A percentile compares a stretch with the other conserved stretches of the same genome.
Conservation (phyloP, 2,329 filamentous ascomycete genomes). For the Botryosphaeria dothidea region DNA sequence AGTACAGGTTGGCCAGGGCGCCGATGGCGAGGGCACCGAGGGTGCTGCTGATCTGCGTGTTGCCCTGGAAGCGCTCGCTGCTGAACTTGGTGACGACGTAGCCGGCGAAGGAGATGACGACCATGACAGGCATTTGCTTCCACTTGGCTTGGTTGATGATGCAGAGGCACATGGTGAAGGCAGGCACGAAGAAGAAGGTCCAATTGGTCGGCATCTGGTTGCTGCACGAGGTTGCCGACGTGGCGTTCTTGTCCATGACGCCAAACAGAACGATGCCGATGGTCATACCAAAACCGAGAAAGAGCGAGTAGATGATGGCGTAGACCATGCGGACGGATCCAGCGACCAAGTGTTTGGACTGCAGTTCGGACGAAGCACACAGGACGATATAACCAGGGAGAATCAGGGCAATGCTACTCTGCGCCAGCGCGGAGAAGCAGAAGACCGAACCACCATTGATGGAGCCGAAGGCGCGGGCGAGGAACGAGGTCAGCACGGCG, state of each 20-base stretch:
- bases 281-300: conserved; percentile 54
- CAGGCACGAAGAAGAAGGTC: conserved; percentile 69
- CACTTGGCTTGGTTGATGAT: conserved; percentile 81
- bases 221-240: conserved; percentile 44
- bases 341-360: conserved; percentile 50
- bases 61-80: conserved; percentile 64
- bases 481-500: conserved; percentile 51
- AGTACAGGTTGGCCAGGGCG: conserved; percentile 77
- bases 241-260: conserved; percentile 49
- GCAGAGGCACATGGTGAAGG: conserved; percentile 69
- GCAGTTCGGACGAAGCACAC: conserved; percentile 51
- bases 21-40: conserved; percentile 76
- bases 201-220: conserved; percentile 56
- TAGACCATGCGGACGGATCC: conserved; percentile 56
- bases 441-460: conserved; percentile 48
- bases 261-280: conserved; percentile 53
- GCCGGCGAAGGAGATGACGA: conserved; percentile 70
- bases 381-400: conserved; percentile 53
- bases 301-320: conserved; percentile 54
- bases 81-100: conserved; percentile 77
- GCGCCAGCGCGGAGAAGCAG: conserved; percentile 53
- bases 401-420: conserved; percentile 52
- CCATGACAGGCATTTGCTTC: conserved; percentile 76
- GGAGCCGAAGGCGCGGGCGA: conserved; percentile 51
- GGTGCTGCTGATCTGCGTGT: conserved; percentile 75